phyloP scores from a whole-genome alignment of 1,139 yeast genomes.

The Hemisphaericaspora subhashii region DNA sequence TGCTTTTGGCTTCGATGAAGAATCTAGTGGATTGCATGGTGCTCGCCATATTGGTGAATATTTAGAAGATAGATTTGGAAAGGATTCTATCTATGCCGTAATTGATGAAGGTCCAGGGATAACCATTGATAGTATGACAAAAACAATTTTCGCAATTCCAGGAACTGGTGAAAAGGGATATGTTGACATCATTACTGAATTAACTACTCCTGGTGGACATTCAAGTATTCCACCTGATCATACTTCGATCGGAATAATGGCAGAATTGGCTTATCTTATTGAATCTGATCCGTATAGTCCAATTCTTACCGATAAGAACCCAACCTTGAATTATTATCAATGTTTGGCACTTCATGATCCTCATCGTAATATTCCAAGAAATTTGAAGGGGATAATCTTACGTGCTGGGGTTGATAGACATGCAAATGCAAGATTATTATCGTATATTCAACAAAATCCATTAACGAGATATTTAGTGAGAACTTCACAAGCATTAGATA shows the following conservation, averaged over 20 bases:
- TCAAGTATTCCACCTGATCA: slow-evolving; percentile 48
- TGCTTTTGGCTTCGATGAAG: slow-evolving; percentile 50
- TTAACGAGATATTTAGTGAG: slow-evolving; percentile 28
- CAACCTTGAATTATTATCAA: slow-evolving; percentile 31
- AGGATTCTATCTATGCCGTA: slow-evolving; percentile 38
- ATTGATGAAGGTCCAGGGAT: slow-evolving; percentile 47
- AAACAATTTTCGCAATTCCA: slow-evolving; percentile 37
- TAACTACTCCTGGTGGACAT: slow-evolving; percentile 48
- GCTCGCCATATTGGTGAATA: slow-evolving; percentile 31
- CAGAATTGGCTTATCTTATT: slow-evolving; percentile 38
- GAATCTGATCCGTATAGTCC: slow-evolving; percentile 40
- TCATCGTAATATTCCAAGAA: slow-evolving; percentile 19
- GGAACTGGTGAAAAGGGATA: slow-evolving; percentile 46
- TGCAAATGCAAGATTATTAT: slow-evolving; percentile 30
- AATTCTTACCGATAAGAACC: slow-evolving; percentile 33
- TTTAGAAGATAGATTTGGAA: slow-evolving; percentile 34
- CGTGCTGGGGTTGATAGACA: slow-evolving; percentile 34
- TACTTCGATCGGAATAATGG: slow-evolving; percentile 44
- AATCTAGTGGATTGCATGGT: slow-evolving; percentile 37
- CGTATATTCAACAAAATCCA: slow-evolving; percentile 16
- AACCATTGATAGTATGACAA: slow-evolving; percentile 25
- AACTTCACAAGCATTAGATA: slow-evolving; percentile 41
- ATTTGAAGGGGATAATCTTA: slow-evolving; percentile 27
- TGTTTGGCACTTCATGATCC: slow-evolving; percentile 38
- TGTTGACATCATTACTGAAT: slow-evolving; percentile 30